Conservation (phyloP, 371 early-diverging fungal genomes). For the Zopfochytrium polystomum region DNA sequence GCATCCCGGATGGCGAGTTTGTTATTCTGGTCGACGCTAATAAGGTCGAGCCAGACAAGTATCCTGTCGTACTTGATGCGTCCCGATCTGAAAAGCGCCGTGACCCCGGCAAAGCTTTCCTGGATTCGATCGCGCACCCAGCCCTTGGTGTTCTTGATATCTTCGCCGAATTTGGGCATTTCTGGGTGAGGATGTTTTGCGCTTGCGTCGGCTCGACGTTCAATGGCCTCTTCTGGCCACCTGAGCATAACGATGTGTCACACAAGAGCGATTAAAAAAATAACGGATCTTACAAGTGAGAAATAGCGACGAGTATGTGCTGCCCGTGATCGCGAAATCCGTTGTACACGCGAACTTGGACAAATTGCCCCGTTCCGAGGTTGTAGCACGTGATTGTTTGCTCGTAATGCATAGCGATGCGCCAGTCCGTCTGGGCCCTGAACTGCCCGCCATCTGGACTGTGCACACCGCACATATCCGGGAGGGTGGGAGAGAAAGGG, state of each 20-base stretch:
- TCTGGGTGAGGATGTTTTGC: not conserved
- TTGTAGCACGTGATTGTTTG: not conserved
- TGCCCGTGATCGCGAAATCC: conserved; percentile 1
- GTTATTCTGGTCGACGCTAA: conserved; percentile 7
- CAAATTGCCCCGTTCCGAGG: not conserved
- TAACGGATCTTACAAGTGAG: not conserved
- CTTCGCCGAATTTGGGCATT: not conserved
- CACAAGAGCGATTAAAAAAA: no score
- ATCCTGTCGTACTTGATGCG: not conserved
- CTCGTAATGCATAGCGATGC: not conserved
- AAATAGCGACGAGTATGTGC: not conserved
- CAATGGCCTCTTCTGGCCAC: not conserved
- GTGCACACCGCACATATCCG: no score
- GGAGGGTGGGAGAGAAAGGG: no score
- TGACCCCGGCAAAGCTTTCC: not conserved
- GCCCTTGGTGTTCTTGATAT: not conserved
- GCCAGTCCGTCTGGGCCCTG: conserved; percentile 2
- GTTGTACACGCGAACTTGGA: not conserved
- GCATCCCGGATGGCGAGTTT: conserved; percentile 11
- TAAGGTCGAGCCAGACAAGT: conserved; percentile 8
- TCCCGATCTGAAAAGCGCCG: not conserved
- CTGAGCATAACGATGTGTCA: no score
- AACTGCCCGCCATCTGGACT: no score
- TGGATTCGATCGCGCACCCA: not conserved
- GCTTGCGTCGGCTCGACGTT: not conserved